phyloP scores from a whole-genome alignment of 1,139 yeast species.

The Candida buenavistaensis region DNA sequence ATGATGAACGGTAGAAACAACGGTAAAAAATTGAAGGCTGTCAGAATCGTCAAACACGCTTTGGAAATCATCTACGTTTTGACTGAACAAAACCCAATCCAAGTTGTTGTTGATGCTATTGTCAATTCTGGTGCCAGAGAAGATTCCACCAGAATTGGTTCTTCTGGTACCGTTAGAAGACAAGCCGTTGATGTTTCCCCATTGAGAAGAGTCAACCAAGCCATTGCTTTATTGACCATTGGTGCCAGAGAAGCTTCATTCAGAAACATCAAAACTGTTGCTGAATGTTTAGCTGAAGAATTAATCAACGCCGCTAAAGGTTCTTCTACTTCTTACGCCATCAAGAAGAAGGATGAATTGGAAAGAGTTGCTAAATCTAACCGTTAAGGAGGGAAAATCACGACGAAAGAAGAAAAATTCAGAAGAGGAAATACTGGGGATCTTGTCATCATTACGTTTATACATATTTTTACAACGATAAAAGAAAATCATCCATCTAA shows the following conservation, averaged over 20 bases:
- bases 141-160: slow-evolving; percentile 99
- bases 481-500: slow-evolving; percentile 5
- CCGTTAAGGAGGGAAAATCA: slow-evolving; percentile 65
- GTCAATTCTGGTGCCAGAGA: slow-evolving; percentile 99
- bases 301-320: slow-evolving; percentile 99
- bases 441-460: slow-evolving; percentile 7
- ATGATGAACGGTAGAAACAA: slow-evolving; percentile 99
- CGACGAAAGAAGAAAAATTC: slow-evolving; percentile 2
- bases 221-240: slow-evolving; percentile 94
- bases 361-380: slow-evolving; percentile 99
- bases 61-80: slow-evolving; percentile 96
- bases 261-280: slow-evolving; percentile 99
- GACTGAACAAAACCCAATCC: slow-evolving; percentile 99
- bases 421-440: slow-evolving; percentile 2
- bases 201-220: slow-evolving; percentile 99
- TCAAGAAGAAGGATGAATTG: slow-evolving; percentile 99
- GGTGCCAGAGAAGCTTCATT: slow-evolving; percentile 99
- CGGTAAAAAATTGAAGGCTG: slow-evolving; percentile 99
- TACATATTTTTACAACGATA: slow-evolving; percentile 6
- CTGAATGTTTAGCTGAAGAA: slow-evolving; percentile 99
- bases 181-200: slow-evolving; percentile 99
- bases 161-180: slow-evolving; percentile 99
- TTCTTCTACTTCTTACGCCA: slow-evolving; percentile 99
- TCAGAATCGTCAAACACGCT: slow-evolving; percentile 99
- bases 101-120: slow-evolving; percentile 98